Evolutionary conservation across 108 stramenopile genomes (phyloP), one percentile per base, ranked within the genome.

Genomic region (Cylindrotheca fusiformis): DNA sequence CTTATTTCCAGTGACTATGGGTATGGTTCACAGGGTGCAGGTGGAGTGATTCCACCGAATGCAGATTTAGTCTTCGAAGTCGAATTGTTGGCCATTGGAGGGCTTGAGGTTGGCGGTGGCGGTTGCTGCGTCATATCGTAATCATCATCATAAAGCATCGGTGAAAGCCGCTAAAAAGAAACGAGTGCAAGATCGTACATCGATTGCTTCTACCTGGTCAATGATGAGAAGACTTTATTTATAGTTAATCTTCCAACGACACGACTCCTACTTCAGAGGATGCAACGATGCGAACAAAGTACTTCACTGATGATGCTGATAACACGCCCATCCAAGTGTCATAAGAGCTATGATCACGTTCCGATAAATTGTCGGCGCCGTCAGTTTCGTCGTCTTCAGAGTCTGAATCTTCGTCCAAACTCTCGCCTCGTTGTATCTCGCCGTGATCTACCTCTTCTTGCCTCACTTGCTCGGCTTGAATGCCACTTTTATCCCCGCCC

Each of bases 31-130:
- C 61, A 81, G 3, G 93, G 93, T 33, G 91, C 91, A 0, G 86
- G 87, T 4, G 88, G 87, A 21, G 85, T 95, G 5, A 95, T 97
- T 54, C 96, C 96, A 26, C 86, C 86, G 59, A 84, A 91, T 68
- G 90, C 90, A 18, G 85, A 88, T 72, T 66, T 91, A 26, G 79
- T 80, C 8, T 91, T 91, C 64, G 81, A 84, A 53, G 86, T 86
- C 14, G 85, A 90, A 51, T 56, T 90, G 19, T 65, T 90, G 68
- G 71, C 32, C 24, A 89, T 89, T 64, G 64, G 64, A 41, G 71
- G 61, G 31, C 33, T 50, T 32, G 48, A 68, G 30, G 56, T 57
- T 20, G 30, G 36, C 19, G 57, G 48, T 18, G 57, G 56, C 1
- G 48, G 56, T 12, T 68, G 67, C 30, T 51, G 32, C 28, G 47